These are phyloP conservation scores for Dioszegia hungarica DNA, from an alignment of 768 basidiomycete species.

Conservation along the genomic window DNA sequence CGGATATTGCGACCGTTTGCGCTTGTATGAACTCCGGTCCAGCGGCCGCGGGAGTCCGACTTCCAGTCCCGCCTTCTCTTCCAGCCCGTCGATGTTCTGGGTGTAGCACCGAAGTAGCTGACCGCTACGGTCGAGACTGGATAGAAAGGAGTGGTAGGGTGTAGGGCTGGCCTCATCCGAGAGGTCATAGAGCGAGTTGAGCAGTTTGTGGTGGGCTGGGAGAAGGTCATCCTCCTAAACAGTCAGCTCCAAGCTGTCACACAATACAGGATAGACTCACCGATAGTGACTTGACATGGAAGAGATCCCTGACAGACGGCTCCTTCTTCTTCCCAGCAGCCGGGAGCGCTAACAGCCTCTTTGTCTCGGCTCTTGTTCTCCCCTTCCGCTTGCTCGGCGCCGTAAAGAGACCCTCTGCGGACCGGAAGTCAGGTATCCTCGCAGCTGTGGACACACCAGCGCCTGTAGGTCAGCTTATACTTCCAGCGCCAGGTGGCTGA, in stretches of 20 bases:
- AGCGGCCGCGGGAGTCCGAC: constrained; percentile 2
- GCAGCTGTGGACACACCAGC: constrained; percentile 49
- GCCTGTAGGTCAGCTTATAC: constrained; percentile 12
- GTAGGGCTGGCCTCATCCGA: constrained; percentile 2
- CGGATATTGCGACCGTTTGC: not conserved
- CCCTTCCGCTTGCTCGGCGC: constrained; percentile 25
- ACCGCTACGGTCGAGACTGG: not conserved
- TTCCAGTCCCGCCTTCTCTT: constrained; percentile 64
- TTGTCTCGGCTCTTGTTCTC: constrained; percentile 37
- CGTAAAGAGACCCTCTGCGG: constrained; percentile 41
- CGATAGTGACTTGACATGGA: constrained; percentile 77
- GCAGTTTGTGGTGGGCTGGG: constrained; percentile 8
- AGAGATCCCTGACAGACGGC: constrained; percentile 14
- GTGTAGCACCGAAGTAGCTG: constrained; percentile 76
- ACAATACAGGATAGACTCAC: constrained; percentile 80
- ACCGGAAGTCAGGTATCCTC: constrained; percentile 59
- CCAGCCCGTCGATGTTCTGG: constrained; percentile 91
- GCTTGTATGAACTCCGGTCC: not conserved
- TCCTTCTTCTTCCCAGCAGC: constrained; percentile 50
- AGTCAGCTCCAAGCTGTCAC: constrained; percentile 76
- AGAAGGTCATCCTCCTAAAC: constrained; percentile 58
- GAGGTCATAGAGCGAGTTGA: constrained; percentile 6
- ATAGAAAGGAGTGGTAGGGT: constrained; percentile 2
- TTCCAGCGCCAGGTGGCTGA: not conserved
- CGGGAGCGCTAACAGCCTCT: constrained; percentile 49